Evolutionary conservation across 2,329 filamentous ascomycete species (phyloP), one percentile per base, ranked within the genome.

Genomic region (Alternaria ethzedia): DNA sequence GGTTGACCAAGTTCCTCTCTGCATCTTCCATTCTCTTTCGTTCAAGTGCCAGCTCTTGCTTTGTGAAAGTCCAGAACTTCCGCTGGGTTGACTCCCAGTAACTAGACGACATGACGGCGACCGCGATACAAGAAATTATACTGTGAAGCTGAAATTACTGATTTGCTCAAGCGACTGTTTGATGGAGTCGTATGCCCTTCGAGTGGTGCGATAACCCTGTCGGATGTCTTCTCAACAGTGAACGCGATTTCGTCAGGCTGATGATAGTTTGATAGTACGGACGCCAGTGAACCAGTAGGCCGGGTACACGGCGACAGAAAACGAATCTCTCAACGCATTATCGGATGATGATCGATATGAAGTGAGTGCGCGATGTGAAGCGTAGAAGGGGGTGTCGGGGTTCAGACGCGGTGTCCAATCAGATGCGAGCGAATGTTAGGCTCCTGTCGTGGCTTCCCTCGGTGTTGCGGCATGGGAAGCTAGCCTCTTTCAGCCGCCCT

Each of bases 41-140:
- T 78, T 92, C 88, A 56, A 90, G 86, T 13, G 88, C 87, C 57
- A 99, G 86, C 78, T 94, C 89, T 66, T 93, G 89, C 75, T 93
- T 91, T 50, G 92, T 90, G 81, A 97, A 97, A 60, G 93, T 91
- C 96, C 96, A 99, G 83, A 92, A 88, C 71, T 89, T 91, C 71
- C 91, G 88, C 82, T 99, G 96, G 25, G 93, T 96, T 59, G 96
- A 98, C 68, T 93, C 91, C 94, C 94, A 99, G 83, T 95, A 99
- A 82, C 95, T 97, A 77, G 94, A 92, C 32, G 95, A 93, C 95
- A 97, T 97, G 63, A 17, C 67, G 66, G 32, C 20, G 20, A 15
- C 8, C n/a, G 28, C 8, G 25, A 12, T 46, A 8, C 28, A 10
- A 15, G 13, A 2, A 13, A 11, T 26, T 36, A 41, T n/a, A 20